These are phyloP conservation scores for Raffaelea albimanens DNA, from an alignment of 2,329 filamentous ascomycete species.

Conservation along the genomic window DNA sequence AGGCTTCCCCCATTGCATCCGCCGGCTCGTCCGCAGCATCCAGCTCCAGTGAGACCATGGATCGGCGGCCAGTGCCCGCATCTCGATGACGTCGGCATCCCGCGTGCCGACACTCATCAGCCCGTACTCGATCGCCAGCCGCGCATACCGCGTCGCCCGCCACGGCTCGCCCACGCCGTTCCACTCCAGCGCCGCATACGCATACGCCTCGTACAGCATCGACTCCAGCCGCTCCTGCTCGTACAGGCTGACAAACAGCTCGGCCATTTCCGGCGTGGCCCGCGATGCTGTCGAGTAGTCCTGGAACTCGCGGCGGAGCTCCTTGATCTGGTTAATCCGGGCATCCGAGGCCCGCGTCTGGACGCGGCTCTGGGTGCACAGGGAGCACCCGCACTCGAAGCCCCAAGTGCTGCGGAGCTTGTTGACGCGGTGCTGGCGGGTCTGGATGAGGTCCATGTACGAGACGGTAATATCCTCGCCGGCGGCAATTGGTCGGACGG, in stretches of 20 bases:
- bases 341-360: constrained; percentile 24
- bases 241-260: constrained; percentile 28
- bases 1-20: constrained; percentile 20
- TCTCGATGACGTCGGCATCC: constrained; percentile 23
- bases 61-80: constrained; percentile 23
- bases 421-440: constrained; percentile 19
- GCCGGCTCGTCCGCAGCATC: constrained; percentile 23
- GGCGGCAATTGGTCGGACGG: constrained; percentile 26
- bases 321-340: constrained; percentile 25
- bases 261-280: constrained; percentile 27
- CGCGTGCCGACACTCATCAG: constrained; percentile 20
- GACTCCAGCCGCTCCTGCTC: constrained; percentile 29
- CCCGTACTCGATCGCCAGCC: constrained; percentile 26
- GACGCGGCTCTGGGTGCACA: constrained; percentile 22
- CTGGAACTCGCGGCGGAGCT: constrained; percentile 20
- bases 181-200: constrained; percentile 27
- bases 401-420: constrained; percentile 26
- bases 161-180: constrained; percentile 29
- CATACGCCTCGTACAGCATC: constrained; percentile 24
- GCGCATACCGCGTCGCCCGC: constrained; percentile 27
- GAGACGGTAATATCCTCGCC: constrained; percentile 34
- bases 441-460: constrained; percentile 27
- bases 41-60: constrained; percentile 31
- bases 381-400: constrained; percentile 30
- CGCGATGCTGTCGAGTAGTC: constrained; percentile 20